Evolutionary conservation across 2,329 filamentous ascomycete species (phyloP), one percentile per base, ranked within the genome.

Genomic region (Fusarium nelsonii): DNA sequence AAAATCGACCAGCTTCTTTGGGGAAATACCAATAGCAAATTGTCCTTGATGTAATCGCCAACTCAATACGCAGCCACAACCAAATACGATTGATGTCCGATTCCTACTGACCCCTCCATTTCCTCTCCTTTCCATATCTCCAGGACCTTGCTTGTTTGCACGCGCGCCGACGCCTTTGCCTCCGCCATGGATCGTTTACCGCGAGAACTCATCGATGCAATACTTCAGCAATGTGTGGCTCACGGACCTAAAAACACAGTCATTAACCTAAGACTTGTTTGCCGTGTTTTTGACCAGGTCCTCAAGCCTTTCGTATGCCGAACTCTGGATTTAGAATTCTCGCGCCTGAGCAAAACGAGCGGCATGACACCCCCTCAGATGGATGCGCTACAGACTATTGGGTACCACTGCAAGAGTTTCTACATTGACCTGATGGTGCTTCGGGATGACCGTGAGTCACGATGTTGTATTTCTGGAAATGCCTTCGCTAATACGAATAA

Each of bases 351-450:
- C 69, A 78, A 71, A 63, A 74, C 75, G 50, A 79, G 74, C 68
- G 75, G 68, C 33, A 68, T 73, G 16, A 68, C 65, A 18, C 80
- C 74, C 6, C 81, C 79, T 2, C 75, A 79, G 51, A 62, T 79
- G n/a, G 77, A 80, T 70, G 80, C 80, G 8, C 73, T 86, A n/a
- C 78, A 80, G 65, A 81, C 80, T 4, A 78, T 85, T 50, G 84
- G 82, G 4, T 78, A 80, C 32, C 76, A 83, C n/a, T 84, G 83
- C 78, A 81, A 81, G 68, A 81, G 83, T 32, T 70, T 87, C 6
- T 84, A 83, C 60, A 78, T 87, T 48, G 84, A 87, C 70, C 75
- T 87, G 73, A 85, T 84, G 82, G 79, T 85, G 16, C 74, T 87
- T 37, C 81, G 84, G 68, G 84, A 87, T 70, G 83, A 85, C 54